Base-by-base conservation (phyloP, 2,329 filamentous ascomycete genomes). In the Alternaria conjuncta region DNA sequence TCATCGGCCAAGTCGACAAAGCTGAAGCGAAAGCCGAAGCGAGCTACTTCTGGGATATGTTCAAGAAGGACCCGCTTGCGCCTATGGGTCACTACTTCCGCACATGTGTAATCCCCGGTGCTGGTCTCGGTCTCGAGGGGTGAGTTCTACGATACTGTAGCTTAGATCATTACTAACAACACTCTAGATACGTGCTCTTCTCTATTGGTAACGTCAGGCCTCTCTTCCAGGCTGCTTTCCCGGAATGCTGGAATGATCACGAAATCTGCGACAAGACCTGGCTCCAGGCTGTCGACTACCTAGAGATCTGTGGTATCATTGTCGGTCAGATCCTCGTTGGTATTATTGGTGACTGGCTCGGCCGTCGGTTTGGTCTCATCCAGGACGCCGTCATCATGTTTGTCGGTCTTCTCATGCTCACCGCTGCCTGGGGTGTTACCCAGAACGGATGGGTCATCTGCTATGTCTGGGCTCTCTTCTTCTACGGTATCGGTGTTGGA, bases 311-410 rank as follows among this genome's bases (percentile, higher is more conserved):
- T 71, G 95, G 95, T 83, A 98, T 98, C 82, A 98, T 98, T 83
- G 88, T 95, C 68, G 95, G 79, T 53, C 95, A 98, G 82, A 89
- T 96, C 57, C 84, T 91, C 26, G 94, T 98, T 68, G 95, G 95
- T 81, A 84, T 96, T 81, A 83, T 92, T 58, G 90, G 90, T 84
- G 90, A 92, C 79, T 90, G 88, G 91, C 84, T 97, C 69, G 95
- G 95, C 71, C 93, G 95, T 77, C 92, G 95, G 73, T 97, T 91
- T 89, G 95, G 95, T 86, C 86, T 98, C 21, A 97, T 98, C 72
- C 95, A 98, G 82, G 95, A 98, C 82, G 95, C 95, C 46, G 79
- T 87, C 65, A 94, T 98, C 85, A 98, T 98, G 95, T 93, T 97
- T 71, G 74, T 97, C 72, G 95, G 95, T 84, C 86, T 98, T 20